Conservation (phyloP, 192 early-diverging fungal genomes). For the Podila clonocystis region DNA sequence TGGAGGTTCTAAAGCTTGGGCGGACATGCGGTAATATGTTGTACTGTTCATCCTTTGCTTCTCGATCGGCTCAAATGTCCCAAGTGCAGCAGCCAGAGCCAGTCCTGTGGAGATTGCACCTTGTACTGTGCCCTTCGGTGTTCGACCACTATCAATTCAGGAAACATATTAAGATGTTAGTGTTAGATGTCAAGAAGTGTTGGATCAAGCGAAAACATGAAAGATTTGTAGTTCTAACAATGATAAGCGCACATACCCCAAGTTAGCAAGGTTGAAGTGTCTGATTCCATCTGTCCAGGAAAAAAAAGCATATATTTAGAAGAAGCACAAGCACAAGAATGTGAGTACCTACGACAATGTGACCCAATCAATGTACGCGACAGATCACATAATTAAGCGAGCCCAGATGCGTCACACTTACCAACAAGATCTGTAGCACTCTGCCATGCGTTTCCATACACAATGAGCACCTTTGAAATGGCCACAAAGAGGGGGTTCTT, state of each 20-base stretch:
- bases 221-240: neutral
- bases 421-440: constrained; percentile 49
- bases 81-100: constrained; percentile 29
- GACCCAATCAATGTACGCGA: neutral
- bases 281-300: constrained; percentile 35
- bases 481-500: constrained; percentile 45
- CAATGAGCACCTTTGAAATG: constrained; percentile 36
- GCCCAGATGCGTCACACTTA: constrained; percentile 1
- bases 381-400: neutral
- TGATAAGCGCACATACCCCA: constrained; percentile 26
- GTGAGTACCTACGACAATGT: neutral
- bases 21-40: constrained; percentile 45
- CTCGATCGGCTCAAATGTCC: constrained; percentile 44
- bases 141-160: constrained; percentile 28
- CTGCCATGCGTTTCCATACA: constrained; percentile 49
- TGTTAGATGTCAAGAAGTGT: neutral
- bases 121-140: constrained; percentile 46
- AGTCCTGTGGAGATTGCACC: constrained; percentile 45
- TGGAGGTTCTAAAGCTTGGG: constrained; percentile 26
- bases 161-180: neutral
- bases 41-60: constrained; percentile 37
- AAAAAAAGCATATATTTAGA: neutral
- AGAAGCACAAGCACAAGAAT: neutral
- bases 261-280: constrained; percentile 41
- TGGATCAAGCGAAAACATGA: neutral